Evolutionary conservation across 495 filamentous ascomycete species (phyloP).

Genomic region (Neurospora sp.): DNA sequence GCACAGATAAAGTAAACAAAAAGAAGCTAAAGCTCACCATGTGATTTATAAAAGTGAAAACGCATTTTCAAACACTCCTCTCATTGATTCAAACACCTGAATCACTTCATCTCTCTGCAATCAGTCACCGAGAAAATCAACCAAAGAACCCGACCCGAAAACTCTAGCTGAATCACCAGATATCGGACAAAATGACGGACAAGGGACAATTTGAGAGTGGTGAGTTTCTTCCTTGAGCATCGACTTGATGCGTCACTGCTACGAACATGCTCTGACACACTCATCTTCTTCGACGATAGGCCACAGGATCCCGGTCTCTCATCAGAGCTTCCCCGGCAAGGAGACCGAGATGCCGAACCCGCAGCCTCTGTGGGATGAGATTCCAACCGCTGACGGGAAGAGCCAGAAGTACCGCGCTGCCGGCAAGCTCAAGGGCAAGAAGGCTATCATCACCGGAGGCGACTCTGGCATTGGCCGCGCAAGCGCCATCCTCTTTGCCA

Average conservation of each 20-base stretch:
- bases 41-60: neutral
- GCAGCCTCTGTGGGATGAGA: constrained; percentile 50
- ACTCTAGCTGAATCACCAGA: neutral
- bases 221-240: constrained; percentile 14
- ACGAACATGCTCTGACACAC: neutral
- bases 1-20: neutral
- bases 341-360: constrained; percentile 55
- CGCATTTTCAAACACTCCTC: neutral
- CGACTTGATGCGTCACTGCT: neutral
- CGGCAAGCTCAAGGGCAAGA: constrained; percentile 64
- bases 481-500: constrained; percentile 66
- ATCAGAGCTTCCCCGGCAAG: constrained; percentile 57
- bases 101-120: neutral
- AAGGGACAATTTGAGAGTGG: constrained; percentile 45
- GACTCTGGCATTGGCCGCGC: constrained; percentile 77
- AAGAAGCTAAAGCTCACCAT: neutral
- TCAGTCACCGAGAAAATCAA: neutral
- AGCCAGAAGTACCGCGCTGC: constrained; percentile 70
- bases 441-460: constrained; percentile 73
- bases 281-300: constrained; percentile 32
- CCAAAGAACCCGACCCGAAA: neutral
- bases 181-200: constrained; percentile 10
- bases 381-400: constrained; percentile 60
- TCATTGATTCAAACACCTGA: neutral
- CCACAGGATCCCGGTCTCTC: constrained; percentile 56